Base-by-base conservation (phyloP, 208 protist genomes). In the Leishmania martiniquensis region DNA sequence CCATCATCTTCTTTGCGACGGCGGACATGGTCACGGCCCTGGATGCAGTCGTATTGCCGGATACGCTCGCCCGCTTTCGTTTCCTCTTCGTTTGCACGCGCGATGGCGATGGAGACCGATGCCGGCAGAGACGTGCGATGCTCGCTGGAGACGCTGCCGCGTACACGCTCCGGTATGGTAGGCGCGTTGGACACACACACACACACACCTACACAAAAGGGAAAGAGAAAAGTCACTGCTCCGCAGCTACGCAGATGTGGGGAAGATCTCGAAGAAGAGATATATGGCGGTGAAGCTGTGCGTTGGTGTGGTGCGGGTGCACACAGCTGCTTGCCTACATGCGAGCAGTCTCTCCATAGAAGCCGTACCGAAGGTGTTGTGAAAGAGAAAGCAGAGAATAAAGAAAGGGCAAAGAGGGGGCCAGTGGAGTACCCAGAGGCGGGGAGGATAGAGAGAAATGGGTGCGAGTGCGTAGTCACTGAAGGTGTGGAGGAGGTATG, bases 1-100 rank as follows among this genome's bases (percentile, higher is more conserved):
- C 89, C 84, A 97, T 77, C 89, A 96, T 92, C 68, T 90, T 91
- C 81, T 92, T 93, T 3, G 91, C 93, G 4, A 89, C 68, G 6
- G 89, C 81, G 2, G 90, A 93, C 90, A 96, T 96, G 47, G 62
- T 51, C 34, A 34, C 22, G 15, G 17, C 20, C 29, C 42, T 45
- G 29, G 63, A 29, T 69, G 32, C 10, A 29, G 17, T 7, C 9
- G 37, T 49, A 6, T 49, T 32, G 20, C 1, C 39, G 29, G 1
- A 42, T 44, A 1, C 60, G 25, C 54, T 60, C 17, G 12, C 7
- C 7, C 22, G 1, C 54, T 60, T 60, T 60, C 22, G 22, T 12
- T 22, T 17, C 20, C 20, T 29, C 22, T 42, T 42, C 9, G 4
- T 9, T 66, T 44, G 60, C 12, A 1, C 34, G 0, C 6, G 9